Percentiles rank a stretch among this genome's conserved stretches.
Evolutionary conservation across 2,329 filamentous ascomycete genomes (phyloP).

Genomic region (Trichoderma sp.): DNA sequence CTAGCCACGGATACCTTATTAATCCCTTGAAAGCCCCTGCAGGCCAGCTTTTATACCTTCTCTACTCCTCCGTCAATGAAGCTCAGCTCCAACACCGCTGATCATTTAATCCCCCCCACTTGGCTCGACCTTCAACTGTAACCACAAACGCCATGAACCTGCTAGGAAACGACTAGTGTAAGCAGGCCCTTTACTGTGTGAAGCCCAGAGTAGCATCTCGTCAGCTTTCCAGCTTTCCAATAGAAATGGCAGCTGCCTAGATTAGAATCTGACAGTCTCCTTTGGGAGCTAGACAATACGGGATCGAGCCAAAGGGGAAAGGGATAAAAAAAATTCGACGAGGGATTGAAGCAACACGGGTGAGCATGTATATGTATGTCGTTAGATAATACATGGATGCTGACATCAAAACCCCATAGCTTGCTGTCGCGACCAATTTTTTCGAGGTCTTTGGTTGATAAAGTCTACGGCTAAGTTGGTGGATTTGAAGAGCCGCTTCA

Average conservation of each 20-base stretch:
- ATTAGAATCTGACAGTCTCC: constrained; percentile 1
- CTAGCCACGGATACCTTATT: background rate
- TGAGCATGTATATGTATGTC: background rate
- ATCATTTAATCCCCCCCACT: background rate
- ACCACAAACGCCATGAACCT: background rate
- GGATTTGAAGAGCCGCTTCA: background rate
- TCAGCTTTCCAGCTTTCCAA: constrained; percentile 3
- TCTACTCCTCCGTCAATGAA: background rate
- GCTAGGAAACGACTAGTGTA: background rate
- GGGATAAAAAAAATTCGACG: background rate
- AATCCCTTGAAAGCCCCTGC: background rate
- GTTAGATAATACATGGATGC: background rate
- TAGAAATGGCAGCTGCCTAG: background rate
- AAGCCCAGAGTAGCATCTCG: background rate
- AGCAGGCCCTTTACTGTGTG: background rate
- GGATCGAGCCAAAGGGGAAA: background rate
- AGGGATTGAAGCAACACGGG: background rate
- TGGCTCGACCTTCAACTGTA: background rate
- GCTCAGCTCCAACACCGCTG: constrained; percentile 9
- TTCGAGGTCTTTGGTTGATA: background rate
- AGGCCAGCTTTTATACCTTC: background rate
- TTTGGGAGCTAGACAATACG: background rate
- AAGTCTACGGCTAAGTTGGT: background rate
- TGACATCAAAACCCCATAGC: background rate
- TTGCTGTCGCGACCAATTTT: background rate